A percentile compares a stretch with the other conserved stretches of the same genome.
Conservation (phyloP, 179 eudicot species). For the Beta lomatogona region DNA sequence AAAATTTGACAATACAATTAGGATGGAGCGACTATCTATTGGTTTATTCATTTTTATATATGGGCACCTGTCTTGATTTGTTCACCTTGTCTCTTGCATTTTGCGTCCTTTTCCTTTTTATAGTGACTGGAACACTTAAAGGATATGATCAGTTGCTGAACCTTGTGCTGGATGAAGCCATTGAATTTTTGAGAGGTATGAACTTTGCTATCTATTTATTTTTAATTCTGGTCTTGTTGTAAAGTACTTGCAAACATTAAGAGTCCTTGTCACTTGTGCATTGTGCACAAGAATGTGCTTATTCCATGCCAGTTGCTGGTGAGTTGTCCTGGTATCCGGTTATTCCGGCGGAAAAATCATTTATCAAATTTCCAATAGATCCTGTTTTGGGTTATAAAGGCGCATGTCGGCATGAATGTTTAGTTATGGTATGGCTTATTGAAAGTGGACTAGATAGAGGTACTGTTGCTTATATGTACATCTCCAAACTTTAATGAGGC, state of each 20-base stretch:
- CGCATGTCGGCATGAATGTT: no score
- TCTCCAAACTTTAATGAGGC: no score
- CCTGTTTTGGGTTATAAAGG: no score
- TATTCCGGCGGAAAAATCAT: no score
- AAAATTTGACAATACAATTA: background rate
- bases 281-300: background rate
- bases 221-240: background rate
- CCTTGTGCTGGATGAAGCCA: conserved; percentile 96
- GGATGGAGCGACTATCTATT: background rate
- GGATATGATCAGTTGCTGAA: conserved; percentile 96
- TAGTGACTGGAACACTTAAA: conserved; percentile 89
- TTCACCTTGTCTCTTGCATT: background rate
- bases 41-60: background rate
- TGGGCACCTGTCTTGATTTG: background rate
- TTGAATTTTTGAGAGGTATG: conserved; percentile 83
- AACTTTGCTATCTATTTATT: background rate
- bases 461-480: no score
- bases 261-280: background rate
- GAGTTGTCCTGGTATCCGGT: background rate
- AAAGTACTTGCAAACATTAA: background rate
- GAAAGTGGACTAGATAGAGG: no score
- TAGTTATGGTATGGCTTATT: no score
- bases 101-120: background rate
- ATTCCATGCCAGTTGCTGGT: no score
- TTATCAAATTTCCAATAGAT: no score